These are phyloP conservation scores for Ustilago bromivora DNA, from an alignment of 1,284 basidiomycete species.

Conservation along the genomic window DNA sequence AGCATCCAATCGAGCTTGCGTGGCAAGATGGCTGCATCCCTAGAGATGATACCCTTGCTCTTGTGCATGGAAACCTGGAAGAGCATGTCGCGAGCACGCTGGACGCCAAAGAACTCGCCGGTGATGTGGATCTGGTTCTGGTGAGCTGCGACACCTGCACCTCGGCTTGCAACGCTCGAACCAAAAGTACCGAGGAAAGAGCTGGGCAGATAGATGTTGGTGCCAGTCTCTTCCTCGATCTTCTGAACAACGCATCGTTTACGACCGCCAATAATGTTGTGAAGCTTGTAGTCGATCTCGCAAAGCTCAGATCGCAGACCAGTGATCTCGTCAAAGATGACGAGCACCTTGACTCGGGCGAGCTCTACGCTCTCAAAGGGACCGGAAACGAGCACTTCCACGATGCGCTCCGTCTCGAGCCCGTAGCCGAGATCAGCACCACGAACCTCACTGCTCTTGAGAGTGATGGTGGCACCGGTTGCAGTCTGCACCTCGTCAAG, in stretches of 20 bases:
- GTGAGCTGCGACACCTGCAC: constrained; percentile 68
- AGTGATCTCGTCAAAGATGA: constrained; percentile 85
- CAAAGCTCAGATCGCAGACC: constrained; percentile 84
- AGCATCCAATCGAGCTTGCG: constrained; percentile 99
- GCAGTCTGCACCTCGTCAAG: constrained; percentile 92
- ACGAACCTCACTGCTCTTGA: constrained; percentile 71
- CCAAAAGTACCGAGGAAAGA: constrained; percentile 84
- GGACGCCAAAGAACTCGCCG: constrained; percentile 95
- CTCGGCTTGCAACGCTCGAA: constrained; percentile 71
- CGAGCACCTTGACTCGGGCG: constrained; percentile 87
- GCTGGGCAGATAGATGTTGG: constrained; percentile 94
- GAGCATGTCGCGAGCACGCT: constrained; percentile 93
- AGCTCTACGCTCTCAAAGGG: constrained; percentile 87
- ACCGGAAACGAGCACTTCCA: constrained; percentile 90
- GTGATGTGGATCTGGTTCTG: constrained; percentile 93
- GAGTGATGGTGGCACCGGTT: constrained; percentile 87
- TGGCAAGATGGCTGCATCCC: constrained; percentile 92
- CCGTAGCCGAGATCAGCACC: constrained; percentile 72
- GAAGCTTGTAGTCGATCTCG: constrained; percentile 95
- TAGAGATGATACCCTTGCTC: constrained; percentile 90
- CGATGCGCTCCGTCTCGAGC: constrained; percentile 90
- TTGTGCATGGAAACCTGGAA: constrained; percentile 87
- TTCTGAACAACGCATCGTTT: constrained; percentile 88
- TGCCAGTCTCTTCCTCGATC: constrained; percentile 96
- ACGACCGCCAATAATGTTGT: constrained; percentile 89